Base-by-base conservation (phyloP, 306 rosid species). In the Elaeagnus macrophylla region DNA sequence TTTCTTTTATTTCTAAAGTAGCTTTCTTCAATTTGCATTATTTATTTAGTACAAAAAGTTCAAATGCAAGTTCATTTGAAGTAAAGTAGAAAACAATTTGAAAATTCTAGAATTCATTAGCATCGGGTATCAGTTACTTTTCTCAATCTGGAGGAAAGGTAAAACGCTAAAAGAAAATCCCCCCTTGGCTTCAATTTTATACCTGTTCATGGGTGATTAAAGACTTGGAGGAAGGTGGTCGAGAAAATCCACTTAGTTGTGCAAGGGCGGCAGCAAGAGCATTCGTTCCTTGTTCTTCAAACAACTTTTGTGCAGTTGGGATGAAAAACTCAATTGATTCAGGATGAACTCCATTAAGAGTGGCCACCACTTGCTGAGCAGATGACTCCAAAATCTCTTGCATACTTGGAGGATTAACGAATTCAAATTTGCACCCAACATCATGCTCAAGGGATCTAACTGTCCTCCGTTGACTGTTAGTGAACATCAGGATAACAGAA, bases 201-300 rank as follows among this genome's bases (percentile, higher is more conserved):
- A 86, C 99, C 95, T 85, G 96, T 58, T 87, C 96, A 25, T 87
- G 99, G 67, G 52, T 80, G 69, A 91, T 72, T 51, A 84, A 89
- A 55, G 99, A 91, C 48, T 93, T 79, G 39, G 89, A 87, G 37
- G 99, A 91, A 5, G 96, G 99, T 69, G 99, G 99, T 54, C 64
- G 70, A 37, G 99, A 75, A 62, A 91, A 91, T 57, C 99, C 99
- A 72, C 99, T 91, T 57, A 91, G 75, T 6, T 87, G 96, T 60
- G 99, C 99, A 15, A 91, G 79, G 37, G 99, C 99, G 65, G 99
- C 96, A 18, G 99, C 99, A 56, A 91, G 87, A 68, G 99, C 96
- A 58, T 57, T 51, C 52, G 79, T 53, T 61, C 99, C 99, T 72
- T 75, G 91, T 71, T 91, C 93, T 40, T 87, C 89, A 44, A 91